Percentiles rank a stretch among this genome's conserved stretches.
Evolutionary conservation across 2,329 filamentous ascomycete species (phyloP).

Genomic region (Trichoderma gracile): DNA sequence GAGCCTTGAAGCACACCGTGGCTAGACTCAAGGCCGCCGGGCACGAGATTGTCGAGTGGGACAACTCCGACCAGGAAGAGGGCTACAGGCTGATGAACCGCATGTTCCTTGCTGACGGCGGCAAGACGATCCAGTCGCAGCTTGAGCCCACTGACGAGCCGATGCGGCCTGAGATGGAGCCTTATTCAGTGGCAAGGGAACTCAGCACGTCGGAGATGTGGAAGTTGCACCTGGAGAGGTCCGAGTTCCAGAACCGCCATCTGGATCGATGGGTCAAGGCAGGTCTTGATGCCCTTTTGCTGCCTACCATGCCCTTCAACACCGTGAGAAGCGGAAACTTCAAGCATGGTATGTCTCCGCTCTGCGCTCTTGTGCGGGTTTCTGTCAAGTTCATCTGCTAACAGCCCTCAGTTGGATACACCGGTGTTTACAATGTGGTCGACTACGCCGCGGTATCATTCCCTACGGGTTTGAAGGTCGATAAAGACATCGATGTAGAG

Average conservation of each 20-base stretch:
- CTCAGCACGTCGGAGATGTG: conserved; percentile 49
- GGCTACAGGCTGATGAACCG: conserved; percentile 43
- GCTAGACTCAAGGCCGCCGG: conserved; percentile 47
- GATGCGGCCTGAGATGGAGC: conserved; percentile 42
- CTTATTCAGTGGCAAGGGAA: conserved; percentile 39
- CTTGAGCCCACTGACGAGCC: conserved; percentile 48
- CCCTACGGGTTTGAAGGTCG: conserved; percentile 45
- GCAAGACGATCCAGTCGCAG: conserved; percentile 42
- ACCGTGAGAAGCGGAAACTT: conserved; percentile 47
- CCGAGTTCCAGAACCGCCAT: conserved; percentile 48
- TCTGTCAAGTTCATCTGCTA: background rate
- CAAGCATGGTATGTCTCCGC: conserved; percentile 42
- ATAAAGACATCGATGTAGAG: conserved; percentile 42
- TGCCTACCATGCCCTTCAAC: conserved; percentile 53
- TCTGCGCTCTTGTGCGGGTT: too few species aligned
- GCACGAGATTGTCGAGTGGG: conserved; percentile 56
- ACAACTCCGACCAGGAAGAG: conserved; percentile 44
- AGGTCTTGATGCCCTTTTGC: conserved; percentile 62
- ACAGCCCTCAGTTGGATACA: conserved; percentile 47
- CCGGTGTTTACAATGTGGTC: conserved; percentile 51
- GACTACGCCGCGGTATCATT: conserved; percentile 53
- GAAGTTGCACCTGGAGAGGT: conserved; percentile 49
- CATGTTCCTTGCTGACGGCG: conserved; percentile 54
- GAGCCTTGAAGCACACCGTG: conserved; percentile 53
- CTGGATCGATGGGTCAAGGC: conserved; percentile 49